These are phyloP conservation scores for Pharnaceum exiguum DNA, from an alignment of 148 eudicot species.

Conservation along the genomic window DNA sequence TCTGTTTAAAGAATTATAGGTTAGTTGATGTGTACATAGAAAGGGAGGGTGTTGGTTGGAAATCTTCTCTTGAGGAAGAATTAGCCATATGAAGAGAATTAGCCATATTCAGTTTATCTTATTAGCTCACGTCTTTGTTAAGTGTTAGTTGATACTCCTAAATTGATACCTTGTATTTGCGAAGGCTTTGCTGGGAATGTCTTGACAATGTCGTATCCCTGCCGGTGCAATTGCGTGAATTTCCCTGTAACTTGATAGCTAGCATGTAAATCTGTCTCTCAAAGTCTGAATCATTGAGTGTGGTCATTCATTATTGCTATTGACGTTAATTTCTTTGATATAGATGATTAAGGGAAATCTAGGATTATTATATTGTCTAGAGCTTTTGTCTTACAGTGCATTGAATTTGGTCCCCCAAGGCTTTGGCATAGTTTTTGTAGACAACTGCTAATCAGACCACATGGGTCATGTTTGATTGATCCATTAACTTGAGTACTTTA, in stretches of 20 bases:
- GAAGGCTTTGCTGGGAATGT: constrained; percentile 16
- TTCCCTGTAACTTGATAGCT: background rate
- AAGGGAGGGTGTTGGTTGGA: background rate
- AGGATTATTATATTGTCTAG: constrained; percentile 1
- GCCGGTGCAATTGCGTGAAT: background rate
- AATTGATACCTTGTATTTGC: constrained; percentile 6
- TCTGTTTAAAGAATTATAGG: too few relatives aligned
- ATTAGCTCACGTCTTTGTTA: background rate
- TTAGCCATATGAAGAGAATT: constrained; percentile 2
- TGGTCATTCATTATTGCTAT: background rate
- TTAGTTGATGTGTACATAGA: background rate
- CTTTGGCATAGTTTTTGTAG: constrained; percentile 17
- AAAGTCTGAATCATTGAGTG: background rate
- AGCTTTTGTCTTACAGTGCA: constrained; percentile 29
- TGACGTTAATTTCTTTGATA: background rate
- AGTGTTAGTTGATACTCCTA: too few relatives aligned
- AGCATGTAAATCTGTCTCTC: background rate
- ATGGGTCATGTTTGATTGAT: constrained; percentile 34
- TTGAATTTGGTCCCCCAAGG: constrained; percentile 22
- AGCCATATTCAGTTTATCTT: constrained; percentile 8
- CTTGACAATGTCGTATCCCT: constrained; percentile 10
- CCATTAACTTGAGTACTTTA: constrained; percentile 23
- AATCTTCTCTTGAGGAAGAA: background rate
- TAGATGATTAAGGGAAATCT: background rate
- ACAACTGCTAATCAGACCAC: constrained; percentile 36